Evolutionary conservation across 1,284 basidiomycete genomes (phyloP).

Genomic region (Ceratobasidium sp.): DNA sequence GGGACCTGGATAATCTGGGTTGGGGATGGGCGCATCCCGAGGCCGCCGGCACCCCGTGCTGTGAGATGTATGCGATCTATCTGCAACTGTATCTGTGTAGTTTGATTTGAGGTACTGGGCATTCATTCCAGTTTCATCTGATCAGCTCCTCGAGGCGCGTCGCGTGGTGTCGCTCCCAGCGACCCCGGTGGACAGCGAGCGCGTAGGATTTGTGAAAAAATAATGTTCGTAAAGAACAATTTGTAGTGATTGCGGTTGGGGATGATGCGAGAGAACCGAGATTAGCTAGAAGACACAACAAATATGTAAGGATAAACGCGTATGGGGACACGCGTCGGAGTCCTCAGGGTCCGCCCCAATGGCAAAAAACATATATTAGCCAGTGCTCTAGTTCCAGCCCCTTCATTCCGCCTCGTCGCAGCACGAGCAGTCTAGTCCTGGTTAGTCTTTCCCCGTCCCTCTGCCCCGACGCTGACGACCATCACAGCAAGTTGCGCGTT

Average conservation of each 20-base stretch:
- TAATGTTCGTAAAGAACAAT: neutral
- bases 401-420: constrained; percentile 15
- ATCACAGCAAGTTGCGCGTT: constrained; percentile 14
- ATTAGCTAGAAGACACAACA: neutral
- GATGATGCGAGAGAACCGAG: neutral
- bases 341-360: constrained; percentile 43
- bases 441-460: neutral
- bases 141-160: constrained; percentile 43
- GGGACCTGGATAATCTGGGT: neutral
- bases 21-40: constrained; percentile 6
- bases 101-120: constrained; percentile 22
- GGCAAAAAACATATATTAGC: constrained; percentile 35
- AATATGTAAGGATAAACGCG: constrained; percentile 12
- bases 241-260: constrained; percentile 8
- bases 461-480: neutral
- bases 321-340: constrained; percentile 43
- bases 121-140: constrained; percentile 28
- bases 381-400: neutral
- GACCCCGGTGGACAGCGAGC: neutral
- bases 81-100: constrained; percentile 5
- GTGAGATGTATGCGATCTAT: constrained; percentile 10
- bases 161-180: constrained; percentile 25
- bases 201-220: neutral
- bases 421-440: neutral
- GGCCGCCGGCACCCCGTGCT: constrained; percentile 13